Conservation (phyloP, 176 grass and related monocot genomes). For the Juncus inflexus region DNA sequence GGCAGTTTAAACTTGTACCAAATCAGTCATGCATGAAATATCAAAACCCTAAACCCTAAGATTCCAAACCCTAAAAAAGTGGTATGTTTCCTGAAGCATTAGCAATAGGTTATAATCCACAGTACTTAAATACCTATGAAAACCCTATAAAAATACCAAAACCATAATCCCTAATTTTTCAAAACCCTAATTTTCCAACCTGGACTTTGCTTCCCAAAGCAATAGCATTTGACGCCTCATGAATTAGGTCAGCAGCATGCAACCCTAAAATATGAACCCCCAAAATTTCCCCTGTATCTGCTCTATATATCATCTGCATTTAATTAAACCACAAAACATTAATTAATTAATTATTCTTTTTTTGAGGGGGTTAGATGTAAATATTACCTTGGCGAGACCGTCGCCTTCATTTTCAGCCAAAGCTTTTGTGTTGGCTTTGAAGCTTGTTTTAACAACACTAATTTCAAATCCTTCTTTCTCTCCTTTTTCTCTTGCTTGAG, state of each 20-base stretch:
- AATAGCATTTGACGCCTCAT: slow-evolving; percentile 90
- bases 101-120: no score
- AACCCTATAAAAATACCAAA: not conserved
- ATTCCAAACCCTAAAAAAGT: no score
- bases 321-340: slow-evolving; percentile 12
- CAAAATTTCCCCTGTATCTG: slow-evolving; percentile 89
- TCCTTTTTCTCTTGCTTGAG: slow-evolving; percentile 88
- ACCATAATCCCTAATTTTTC: not conserved
- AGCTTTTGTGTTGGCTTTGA: slow-evolving; percentile 98
- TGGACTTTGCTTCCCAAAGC: slow-evolving; percentile 73
- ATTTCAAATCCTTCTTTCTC: slow-evolving; percentile 86
- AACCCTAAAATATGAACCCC: slow-evolving; percentile 96
- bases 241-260: slow-evolving; percentile 92
- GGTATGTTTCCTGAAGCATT: no score
- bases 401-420: slow-evolving; percentile 99
- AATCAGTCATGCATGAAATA: no score
- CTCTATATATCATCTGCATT: slow-evolving; percentile 79
- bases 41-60: no score
- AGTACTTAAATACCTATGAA: no score
- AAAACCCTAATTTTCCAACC: slow-evolving; percentile 34
- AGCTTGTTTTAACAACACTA: slow-evolving; percentile 87
- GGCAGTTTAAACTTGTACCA: no score
- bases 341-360: not conserved
- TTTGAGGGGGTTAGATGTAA: slow-evolving; percentile 12
- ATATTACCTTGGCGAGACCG: slow-evolving; percentile 74